A percentile compares a stretch with the other conserved stretches of the same genome.
These are phyloP conservation scores for Cystofilobasidium bisporidii DNA, from an alignment of 768 basidiomycete species.

Conservation along the genomic window DNA sequence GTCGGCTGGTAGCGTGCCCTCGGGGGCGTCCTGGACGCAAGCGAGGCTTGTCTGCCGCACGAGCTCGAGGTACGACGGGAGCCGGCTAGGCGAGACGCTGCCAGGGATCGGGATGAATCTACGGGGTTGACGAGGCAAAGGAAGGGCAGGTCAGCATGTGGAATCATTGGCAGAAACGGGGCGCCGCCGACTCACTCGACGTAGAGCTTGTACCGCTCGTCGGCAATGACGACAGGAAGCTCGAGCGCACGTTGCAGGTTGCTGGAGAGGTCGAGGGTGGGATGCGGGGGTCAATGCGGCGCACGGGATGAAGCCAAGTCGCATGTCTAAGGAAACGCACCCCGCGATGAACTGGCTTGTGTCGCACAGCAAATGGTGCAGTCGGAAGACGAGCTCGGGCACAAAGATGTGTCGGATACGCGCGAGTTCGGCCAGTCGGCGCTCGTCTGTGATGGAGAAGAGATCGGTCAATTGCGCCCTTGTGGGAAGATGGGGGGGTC, in stretches of 20 bases:
- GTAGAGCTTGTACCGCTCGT: slow-evolving; percentile 74
- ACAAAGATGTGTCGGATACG: slow-evolving; percentile 82
- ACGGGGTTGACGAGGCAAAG: not conserved
- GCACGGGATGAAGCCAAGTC: no score
- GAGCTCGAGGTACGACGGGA: slow-evolving; percentile 24
- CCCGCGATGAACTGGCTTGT: slow-evolving; percentile 57
- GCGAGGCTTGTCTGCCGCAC: slow-evolving; percentile 12
- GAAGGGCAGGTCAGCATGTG: not conserved
- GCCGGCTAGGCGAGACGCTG: not conserved
- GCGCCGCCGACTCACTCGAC: slow-evolving; percentile 58
- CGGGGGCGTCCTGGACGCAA: not conserved
- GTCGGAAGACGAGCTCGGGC: slow-evolving; percentile 75
- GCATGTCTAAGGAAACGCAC: slow-evolving; percentile 47
- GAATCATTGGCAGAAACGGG: not conserved
- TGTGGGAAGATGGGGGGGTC: not conserved
- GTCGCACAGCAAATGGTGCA: slow-evolving; percentile 61
- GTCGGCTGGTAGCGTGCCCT: not conserved
- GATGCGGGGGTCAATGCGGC: not conserved
- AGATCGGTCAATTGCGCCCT: no score
- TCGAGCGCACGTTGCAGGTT: slow-evolving; percentile 66
- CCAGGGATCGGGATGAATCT: slow-evolving; percentile 8
- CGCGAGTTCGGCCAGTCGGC: slow-evolving; percentile 56
- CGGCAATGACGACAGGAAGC: slow-evolving; percentile 75
- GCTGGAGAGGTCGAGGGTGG: slow-evolving; percentile 41
- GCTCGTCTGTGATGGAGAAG: slow-evolving; percentile 42